Conservation (phyloP, 1,139 yeast genomes). For the Hyphopichia wangnamkhiaoensis region DNA sequence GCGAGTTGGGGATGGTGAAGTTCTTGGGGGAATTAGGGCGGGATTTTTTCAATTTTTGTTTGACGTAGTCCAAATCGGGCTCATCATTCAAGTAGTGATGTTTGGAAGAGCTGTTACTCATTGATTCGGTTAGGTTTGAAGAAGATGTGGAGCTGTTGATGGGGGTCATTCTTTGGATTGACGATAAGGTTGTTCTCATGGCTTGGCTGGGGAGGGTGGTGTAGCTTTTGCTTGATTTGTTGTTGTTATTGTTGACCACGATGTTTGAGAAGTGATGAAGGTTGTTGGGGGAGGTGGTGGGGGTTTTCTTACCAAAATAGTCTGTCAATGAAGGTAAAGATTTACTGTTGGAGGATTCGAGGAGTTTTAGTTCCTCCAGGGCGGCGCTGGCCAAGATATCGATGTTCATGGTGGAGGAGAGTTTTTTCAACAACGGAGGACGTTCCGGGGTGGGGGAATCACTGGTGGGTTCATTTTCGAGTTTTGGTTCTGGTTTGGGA, state of each 20-base stretch:
- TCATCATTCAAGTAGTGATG: conserved; percentile 25
- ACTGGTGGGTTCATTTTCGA: not conserved
- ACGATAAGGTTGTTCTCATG: conserved; percentile 36
- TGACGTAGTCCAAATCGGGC: conserved; percentile 48
- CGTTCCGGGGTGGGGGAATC: conserved; percentile 1
- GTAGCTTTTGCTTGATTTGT: conserved; percentile 11
- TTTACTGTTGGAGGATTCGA: conserved; percentile 8
- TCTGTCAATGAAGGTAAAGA: conserved; percentile 68
- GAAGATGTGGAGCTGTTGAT: conserved; percentile 23
- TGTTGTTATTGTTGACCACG: conserved; percentile 16
- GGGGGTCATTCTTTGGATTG: conserved; percentile 59
- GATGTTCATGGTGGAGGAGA: conserved; percentile 53
- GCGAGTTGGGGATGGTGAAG: conserved; percentile 65
- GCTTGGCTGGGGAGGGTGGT: conserved; percentile 11
- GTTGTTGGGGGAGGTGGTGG: conserved; percentile 13
- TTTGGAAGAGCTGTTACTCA: not conserved
- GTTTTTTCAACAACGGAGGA: conserved; percentile 6
- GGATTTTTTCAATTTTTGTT: conserved; percentile 61
- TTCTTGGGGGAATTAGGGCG: conserved; percentile 62
- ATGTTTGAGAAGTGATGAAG: conserved; percentile 31
- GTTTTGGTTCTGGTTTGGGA: not conserved
- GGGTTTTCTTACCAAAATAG: conserved; percentile 38
- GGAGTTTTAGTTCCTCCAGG: conserved; percentile 63
- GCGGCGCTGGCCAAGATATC: conserved; percentile 82
- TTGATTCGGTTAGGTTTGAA: conserved; percentile 1